Conservation (phyloP, 305 asterid genomes). For the Plantago coronopus region DNA sequence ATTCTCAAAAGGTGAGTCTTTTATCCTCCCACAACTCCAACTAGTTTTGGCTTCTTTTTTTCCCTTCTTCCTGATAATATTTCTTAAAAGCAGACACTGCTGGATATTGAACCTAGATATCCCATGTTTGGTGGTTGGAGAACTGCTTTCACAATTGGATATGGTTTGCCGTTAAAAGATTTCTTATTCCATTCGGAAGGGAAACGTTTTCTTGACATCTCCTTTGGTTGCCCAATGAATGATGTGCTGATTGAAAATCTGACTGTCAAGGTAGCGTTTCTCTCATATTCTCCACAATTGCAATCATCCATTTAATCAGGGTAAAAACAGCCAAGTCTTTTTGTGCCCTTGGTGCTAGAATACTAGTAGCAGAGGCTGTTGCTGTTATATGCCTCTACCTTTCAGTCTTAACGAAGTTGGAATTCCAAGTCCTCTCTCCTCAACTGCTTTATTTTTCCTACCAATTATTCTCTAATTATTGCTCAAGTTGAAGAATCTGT, state of each 20-base stretch:
- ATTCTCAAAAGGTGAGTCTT: conserved; percentile 59
- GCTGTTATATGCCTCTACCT: too few species aligned
- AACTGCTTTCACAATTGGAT: conserved; percentile 89
- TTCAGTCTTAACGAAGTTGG: too few species aligned
- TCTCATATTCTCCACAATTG: conserved; percentile 12
- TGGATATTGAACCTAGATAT: conserved; percentile 91
- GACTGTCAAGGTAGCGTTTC: conserved; percentile 64
- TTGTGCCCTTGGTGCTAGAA: too few species aligned
- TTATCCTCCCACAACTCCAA: conserved; percentile 12
- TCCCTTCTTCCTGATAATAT: conserved; percentile 7
- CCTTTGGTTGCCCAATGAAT: conserved; percentile 76
- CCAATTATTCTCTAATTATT: too few species aligned
- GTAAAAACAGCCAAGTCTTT: too few species aligned
- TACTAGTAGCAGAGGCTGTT: too few species aligned
- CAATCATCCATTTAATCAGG: too few species aligned
- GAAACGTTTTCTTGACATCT: conserved; percentile 60
- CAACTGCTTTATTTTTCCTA: too few species aligned
- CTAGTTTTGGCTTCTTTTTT: not conserved
- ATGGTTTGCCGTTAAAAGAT: conserved; percentile 82
- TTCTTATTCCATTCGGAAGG: conserved; percentile 82
- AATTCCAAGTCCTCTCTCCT: too few species aligned
- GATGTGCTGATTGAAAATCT: conserved; percentile 81
- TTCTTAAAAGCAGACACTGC: conserved; percentile 60
- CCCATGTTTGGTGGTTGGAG: conserved; percentile 99
- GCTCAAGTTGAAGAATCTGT: too few species aligned